Evolutionary conservation across 2,329 filamentous ascomycete genomes (phyloP), one percentile per base, ranked within the genome.

Genomic region (Calonectria pteridis): DNA sequence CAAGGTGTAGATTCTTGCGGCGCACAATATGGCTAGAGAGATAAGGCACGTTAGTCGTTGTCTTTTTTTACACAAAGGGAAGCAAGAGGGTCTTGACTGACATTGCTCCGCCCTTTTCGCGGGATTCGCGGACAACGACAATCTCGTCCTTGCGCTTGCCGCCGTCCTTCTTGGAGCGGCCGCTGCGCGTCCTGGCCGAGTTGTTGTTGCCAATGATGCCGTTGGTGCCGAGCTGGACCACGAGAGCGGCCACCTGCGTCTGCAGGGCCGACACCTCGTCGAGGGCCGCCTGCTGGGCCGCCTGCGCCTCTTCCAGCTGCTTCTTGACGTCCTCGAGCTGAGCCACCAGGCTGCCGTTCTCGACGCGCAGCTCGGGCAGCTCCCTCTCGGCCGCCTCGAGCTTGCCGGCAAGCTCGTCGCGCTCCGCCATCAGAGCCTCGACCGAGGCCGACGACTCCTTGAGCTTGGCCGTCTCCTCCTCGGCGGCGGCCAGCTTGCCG

Each of bases 121-220:
- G 64, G 40, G 79, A 76, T 53, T 81, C 79, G 13, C 79, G 73
- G 29, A 81, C 79, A 49, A 81, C 77, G 7, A 81, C 77, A 29
- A 81, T 59, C 31, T 81, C 79, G 40, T 81, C 77, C 31, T 73
- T 76, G 6, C 73, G 72, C 74, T 81, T 81, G 37, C 77, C 69
- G 69, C 77, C 69, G 67, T 68, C 72, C 40, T 81, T 77, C 49
- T 78, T 81, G 72, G 79, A 79, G 35, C 78, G 72, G 9, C 69
- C 72, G 50, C 69, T 75, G 6, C 76, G 76, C 49, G 75, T 78
- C 1, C 70, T 72, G 7, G 51, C 20, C 69, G 59, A 18, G 37
- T 29, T 28, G 66, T 18, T 33, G n/a, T 18, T 33, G n/a, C 72
- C 64, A 13, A 20, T 28, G 23, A 62, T 28, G 23, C 58, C 37